These are phyloP conservation scores for Solanum virginianum DNA, from an alignment of 257 asterid genomes.

Conservation along the genomic window DNA sequence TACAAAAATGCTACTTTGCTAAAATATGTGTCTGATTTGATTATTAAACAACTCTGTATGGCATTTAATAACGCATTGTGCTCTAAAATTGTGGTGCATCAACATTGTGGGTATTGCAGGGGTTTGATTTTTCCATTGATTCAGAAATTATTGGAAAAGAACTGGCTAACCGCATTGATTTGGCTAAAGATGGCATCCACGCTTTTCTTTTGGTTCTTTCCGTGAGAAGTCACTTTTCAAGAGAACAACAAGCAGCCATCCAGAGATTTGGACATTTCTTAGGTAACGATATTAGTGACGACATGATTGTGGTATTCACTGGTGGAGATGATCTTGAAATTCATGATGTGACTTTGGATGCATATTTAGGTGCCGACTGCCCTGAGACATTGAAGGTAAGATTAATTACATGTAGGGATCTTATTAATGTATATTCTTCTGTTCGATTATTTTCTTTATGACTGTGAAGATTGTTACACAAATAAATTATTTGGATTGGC, in stretches of 20 bases:
- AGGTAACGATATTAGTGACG: slow-evolving; percentile 45
- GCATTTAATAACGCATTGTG: no score
- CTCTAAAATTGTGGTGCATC: background rate
- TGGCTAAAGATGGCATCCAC: slow-evolving; percentile 90
- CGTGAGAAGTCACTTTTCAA: slow-evolving; percentile 46
- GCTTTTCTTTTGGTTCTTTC: slow-evolving; percentile 72
- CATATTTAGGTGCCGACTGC: slow-evolving; percentile 28
- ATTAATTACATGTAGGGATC: background rate
- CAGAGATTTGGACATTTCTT: slow-evolving; percentile 45
- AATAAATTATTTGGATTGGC: background rate
- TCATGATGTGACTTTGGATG: slow-evolving; percentile 32
- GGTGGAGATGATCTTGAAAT: slow-evolving; percentile 82
- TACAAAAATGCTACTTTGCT: background rate
- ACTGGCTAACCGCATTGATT: slow-evolving; percentile 44
- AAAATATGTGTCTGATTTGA: no score
- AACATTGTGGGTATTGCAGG: slow-evolving; percentile 26
- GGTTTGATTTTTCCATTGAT: slow-evolving; percentile 33
- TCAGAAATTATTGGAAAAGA: slow-evolving; percentile 34
- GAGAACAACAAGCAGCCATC: slow-evolving; percentile 60
- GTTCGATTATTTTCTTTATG: background rate
- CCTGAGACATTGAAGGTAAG: slow-evolving; percentile 44
- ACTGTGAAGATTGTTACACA: background rate
- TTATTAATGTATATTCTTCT: background rate
- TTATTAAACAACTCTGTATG: background rate
- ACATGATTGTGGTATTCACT: slow-evolving; percentile 66